Evolutionary conservation across 257 asterid genomes (phyloP).

Genomic region (Rehmannia glutinosa): DNA sequence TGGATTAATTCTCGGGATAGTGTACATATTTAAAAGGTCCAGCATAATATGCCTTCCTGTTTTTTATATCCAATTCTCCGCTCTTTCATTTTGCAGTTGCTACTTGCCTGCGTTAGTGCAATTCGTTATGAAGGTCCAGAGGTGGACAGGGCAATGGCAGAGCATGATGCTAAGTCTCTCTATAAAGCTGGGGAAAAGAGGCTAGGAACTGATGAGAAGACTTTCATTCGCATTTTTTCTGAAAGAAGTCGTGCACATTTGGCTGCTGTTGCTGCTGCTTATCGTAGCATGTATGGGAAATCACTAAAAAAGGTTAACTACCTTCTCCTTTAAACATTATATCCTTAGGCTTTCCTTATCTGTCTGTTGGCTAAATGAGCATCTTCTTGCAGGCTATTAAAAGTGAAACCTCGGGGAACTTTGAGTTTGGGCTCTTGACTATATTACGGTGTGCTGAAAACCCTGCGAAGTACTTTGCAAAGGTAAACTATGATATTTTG

Average conservation of each 20-base stretch:
- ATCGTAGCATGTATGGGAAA: conserved; percentile 53
- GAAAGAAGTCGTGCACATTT: conserved; percentile 77
- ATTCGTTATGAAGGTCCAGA: conserved; percentile 89
- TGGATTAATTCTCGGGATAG: neutral
- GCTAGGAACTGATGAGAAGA: conserved; percentile 86
- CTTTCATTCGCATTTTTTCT: conserved; percentile 63
- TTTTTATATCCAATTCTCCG: neutral
- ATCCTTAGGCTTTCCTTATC: neutral
- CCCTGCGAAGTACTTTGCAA: too few species aligned
- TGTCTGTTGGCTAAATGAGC: conserved; percentile 5
- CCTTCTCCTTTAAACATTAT: neutral
- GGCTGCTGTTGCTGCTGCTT: conserved; percentile 64
- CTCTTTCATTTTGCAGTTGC: conserved; percentile 44
- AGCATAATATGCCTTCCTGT: neutral
- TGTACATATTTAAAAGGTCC: too few species aligned
- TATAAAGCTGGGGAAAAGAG: conserved; percentile 88
- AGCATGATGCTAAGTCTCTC: conserved; percentile 81
- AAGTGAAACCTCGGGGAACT: too few species aligned
- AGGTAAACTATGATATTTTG: too few species aligned
- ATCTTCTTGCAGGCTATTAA: conserved; percentile 64
- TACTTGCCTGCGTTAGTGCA: conserved; percentile 49
- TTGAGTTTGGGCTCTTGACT: too few species aligned
- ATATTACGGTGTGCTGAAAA: too few species aligned
- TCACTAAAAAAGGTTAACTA: conserved; percentile 60
- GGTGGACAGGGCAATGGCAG: conserved; percentile 61